Conservation (phyloP, 2,329 filamentous ascomycete genomes). For the Ceratocystis eucalypticola region DNA sequence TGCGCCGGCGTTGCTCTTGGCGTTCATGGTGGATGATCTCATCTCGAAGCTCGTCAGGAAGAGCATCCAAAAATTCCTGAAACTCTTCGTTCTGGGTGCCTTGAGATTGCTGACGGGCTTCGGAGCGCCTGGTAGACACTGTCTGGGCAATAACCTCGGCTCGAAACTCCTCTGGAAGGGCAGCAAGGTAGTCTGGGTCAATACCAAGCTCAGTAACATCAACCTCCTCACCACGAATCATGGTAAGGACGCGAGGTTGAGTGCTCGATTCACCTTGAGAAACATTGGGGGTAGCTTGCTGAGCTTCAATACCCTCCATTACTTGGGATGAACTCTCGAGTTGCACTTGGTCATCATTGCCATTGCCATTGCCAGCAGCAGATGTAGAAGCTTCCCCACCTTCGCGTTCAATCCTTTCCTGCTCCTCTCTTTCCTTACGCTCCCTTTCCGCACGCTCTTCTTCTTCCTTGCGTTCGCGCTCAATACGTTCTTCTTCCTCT, state of each 20-base stretch:
- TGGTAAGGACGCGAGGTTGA: slow-evolving; percentile 53
- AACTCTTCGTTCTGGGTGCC: slow-evolving; percentile 75
- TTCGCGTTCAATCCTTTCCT: slow-evolving; percentile 5
- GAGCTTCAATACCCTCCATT: slow-evolving; percentile 67
- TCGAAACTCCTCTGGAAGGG: slow-evolving; percentile 90
- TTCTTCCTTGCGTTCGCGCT: neutral
- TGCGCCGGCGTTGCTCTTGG: slow-evolving; percentile 72
- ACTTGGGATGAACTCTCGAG: slow-evolving; percentile 21
- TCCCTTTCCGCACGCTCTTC: slow-evolving; percentile 50
- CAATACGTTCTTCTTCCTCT: slow-evolving; percentile 33
- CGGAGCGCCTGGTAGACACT: slow-evolving; percentile 65
- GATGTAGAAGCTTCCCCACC: slow-evolving; percentile 35
- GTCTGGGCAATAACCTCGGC: slow-evolving; percentile 93
- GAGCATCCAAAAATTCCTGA: slow-evolving; percentile 82
- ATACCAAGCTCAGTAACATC: slow-evolving; percentile 94
- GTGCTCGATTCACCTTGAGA: slow-evolving; percentile 23
- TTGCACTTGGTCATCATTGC: neutral
- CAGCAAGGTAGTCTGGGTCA: slow-evolving; percentile 84
- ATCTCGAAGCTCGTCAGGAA: slow-evolving; percentile 77
- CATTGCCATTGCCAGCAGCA: neutral
- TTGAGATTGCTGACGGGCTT: slow-evolving; percentile 54
- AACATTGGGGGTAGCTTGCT: slow-evolving; percentile 26
- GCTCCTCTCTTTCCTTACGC: slow-evolving; percentile 44
- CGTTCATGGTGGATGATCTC: slow-evolving; percentile 88
- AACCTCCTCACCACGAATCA: slow-evolving; percentile 70